Base-by-base conservation (phyloP, 345 rosid genomes). In the Brassica napus region DNA sequence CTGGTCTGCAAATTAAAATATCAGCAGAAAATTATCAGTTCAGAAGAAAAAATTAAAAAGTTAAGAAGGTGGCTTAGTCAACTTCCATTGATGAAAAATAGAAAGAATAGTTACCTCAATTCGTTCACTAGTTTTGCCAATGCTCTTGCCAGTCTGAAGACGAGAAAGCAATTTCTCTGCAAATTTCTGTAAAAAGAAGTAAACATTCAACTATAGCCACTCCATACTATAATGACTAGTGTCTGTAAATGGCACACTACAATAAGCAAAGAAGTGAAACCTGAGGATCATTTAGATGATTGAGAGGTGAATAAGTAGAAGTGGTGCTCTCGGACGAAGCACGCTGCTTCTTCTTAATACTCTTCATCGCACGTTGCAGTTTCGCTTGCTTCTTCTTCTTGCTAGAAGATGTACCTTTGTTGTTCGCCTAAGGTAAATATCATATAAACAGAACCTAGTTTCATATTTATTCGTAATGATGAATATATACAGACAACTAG, bases 301-400 rank as follows among this genome's bases (percentile, higher is more conserved):
- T 85, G 72, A 91, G 92, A 68, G 97, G 99, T 28, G 97, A 95
- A 84, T 89, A 87, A 78, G 77, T 84, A 37, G 85, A 76, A 83
- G 67, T 65, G 66, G 68, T 82, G 16, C 75, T 88, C 78, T 85
- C 88, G 24, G 88, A 73, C 42, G 98, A 86, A 35, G 87, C 14
- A 35, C 97, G 92, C 71, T 95, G 97, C 80, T 87, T 84, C 75
- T 76, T 91, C 78, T 95, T 93, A 86, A 95, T 88, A 89, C 87
- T 91, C 54, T 89, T 85, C 64, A 88, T 68, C 24, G 88, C 94
- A 69, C 97, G 93, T 82, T 88, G 89, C 84, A 95, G 82, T 82
- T 93, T 95, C 66, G 99, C 99, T 84, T 93, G 86, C 92, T 93
- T 95, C 83, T 93, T 91, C 88, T 89, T 95, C 90, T 95, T 95